phyloP scores from a whole-genome alignment of 83 land plant species.

The Picea mariana region DNA sequence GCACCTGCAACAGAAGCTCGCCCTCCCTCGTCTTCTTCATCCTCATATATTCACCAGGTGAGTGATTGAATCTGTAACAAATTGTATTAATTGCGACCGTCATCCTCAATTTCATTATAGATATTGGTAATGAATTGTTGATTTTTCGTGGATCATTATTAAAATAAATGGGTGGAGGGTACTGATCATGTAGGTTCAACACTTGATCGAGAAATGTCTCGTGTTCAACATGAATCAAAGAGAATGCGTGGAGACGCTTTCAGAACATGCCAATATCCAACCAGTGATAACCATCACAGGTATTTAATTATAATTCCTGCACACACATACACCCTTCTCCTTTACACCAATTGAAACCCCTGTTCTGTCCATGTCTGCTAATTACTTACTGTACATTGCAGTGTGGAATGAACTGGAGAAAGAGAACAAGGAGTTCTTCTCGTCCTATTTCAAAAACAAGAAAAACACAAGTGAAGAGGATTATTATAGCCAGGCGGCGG shows the following conservation, averaged over 20 bases:
- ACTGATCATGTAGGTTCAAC: constrained; percentile 50
- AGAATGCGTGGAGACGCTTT: constrained; percentile 54
- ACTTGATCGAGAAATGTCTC: constrained; percentile 62
- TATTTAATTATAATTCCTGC: background rate
- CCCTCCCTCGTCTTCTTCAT: background rate
- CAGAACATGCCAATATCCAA: constrained; percentile 51
- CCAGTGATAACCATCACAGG: constrained; percentile 68
- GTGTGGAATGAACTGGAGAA: constrained; percentile 20
- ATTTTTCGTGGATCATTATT: background rate
- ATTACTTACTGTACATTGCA: background rate
- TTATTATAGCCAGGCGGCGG: background rate
- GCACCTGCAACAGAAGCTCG: background rate
- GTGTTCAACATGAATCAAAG: constrained; percentile 52
- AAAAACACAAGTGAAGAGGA: background rate
- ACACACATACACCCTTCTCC: background rate
- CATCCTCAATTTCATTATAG: too few species aligned
- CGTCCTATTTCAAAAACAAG: background rate
- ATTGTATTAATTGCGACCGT: too few species aligned
- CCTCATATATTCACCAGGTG: constrained; percentile 11
- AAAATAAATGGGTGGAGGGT: background rate
- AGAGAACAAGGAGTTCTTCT: constrained; percentile 16
- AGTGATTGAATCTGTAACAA: too few species aligned
- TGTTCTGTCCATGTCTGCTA: too few species aligned
- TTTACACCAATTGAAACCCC: too few species aligned
- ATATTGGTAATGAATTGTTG: background rate